These are phyloP conservation scores for Neonectria magnoliae DNA, from an alignment of 2,329 filamentous ascomycete genomes.

Conservation along the genomic window DNA sequence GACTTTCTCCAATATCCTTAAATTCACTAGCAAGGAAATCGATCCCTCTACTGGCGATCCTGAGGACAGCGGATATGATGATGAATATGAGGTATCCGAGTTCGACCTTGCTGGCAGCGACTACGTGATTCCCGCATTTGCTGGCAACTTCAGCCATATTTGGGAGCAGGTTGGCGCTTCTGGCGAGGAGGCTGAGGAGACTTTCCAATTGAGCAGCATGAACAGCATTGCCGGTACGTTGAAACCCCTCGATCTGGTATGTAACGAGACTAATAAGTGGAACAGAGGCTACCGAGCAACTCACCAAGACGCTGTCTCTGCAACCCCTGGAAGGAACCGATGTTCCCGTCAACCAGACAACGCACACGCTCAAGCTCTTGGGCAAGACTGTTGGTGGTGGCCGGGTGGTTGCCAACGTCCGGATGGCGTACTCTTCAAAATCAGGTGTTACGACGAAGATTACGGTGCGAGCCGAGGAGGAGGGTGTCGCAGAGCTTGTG, in stretches of 20 bases:
- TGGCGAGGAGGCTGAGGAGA: conserved; percentile 91
- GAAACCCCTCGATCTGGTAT: background rate
- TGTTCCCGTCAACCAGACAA: conserved; percentile 85
- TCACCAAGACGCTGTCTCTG: conserved; percentile 85
- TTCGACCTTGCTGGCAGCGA: conserved; percentile 91
- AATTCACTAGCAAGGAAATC: conserved; percentile 98
- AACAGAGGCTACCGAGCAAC: conserved; percentile 89
- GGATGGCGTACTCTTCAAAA: conserved; percentile 95
- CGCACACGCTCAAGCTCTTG: conserved; percentile 93
- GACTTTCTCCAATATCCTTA: conserved; percentile 90
- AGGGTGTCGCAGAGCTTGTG: conserved; percentile 85
- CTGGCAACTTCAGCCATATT: conserved; percentile 92
- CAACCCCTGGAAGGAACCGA: conserved; percentile 96
- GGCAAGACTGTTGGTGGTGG: conserved; percentile 95
- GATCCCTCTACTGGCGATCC: conserved; percentile 93
- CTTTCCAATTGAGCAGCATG: conserved; percentile 84
- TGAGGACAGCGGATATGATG: conserved; percentile 92
- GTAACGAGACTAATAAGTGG: conserved; percentile 36
- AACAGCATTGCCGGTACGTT: conserved; percentile 91
- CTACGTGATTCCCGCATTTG: conserved; percentile 93
- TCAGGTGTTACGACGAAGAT: conserved; percentile 97
- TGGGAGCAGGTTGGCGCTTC: conserved; percentile 94
- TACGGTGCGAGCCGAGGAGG: conserved; percentile 89
- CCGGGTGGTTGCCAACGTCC: conserved; percentile 84
- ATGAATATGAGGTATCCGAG: conserved; percentile 97